phyloP scores from a whole-genome alignment of 495 filamentous ascomycete genomes.

The Xylaria telfairii region DNA sequence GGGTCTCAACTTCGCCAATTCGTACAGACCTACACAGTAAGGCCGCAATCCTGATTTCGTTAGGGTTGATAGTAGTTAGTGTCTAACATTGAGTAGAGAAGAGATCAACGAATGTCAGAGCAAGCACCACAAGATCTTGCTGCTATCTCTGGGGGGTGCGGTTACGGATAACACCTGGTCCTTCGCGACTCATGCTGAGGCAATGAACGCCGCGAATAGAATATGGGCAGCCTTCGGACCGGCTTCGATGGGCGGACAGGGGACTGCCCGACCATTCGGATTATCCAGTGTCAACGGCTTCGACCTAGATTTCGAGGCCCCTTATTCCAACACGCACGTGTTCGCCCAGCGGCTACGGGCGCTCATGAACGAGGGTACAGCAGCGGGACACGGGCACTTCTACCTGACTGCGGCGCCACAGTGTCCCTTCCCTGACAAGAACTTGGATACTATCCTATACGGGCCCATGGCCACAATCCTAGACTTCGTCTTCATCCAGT shows the following conservation, averaged over 20 bases:
- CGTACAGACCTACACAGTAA: slow-evolving; percentile 8
- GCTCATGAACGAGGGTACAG: slow-evolving; percentile 46
- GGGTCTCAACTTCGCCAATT: slow-evolving; percentile 7
- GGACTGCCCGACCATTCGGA: slow-evolving; percentile 57
- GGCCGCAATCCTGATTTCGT: neutral
- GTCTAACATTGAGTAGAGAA: slow-evolving; percentile 22
- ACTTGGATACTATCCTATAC: slow-evolving; percentile 60
- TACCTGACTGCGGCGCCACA: slow-evolving; percentile 63
- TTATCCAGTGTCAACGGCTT: slow-evolving; percentile 61
- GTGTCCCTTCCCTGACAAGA: slow-evolving; percentile 59
- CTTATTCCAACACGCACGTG: slow-evolving; percentile 50
- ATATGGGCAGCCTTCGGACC: slow-evolving; percentile 71
- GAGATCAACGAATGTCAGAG: slow-evolving; percentile 67
- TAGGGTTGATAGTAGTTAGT: neutral
- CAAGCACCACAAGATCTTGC: slow-evolving; percentile 62
- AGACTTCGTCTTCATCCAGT: slow-evolving; percentile 73
- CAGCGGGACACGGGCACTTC: slow-evolving; percentile 50
- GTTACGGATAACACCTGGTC: slow-evolving; percentile 44
- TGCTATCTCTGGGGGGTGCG: slow-evolving; percentile 67
- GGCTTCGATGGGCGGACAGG: slow-evolving; percentile 21
- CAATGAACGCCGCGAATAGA: slow-evolving; percentile 60
- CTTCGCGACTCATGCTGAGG: slow-evolving; percentile 56
- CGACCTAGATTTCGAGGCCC: slow-evolving; percentile 54
- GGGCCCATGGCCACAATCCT: slow-evolving; percentile 51
- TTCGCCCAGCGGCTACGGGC: slow-evolving; percentile 62